These are phyloP conservation scores for Russula dissimulans DNA, from an alignment of 768 basidiomycete species.

Conservation along the genomic window DNA sequence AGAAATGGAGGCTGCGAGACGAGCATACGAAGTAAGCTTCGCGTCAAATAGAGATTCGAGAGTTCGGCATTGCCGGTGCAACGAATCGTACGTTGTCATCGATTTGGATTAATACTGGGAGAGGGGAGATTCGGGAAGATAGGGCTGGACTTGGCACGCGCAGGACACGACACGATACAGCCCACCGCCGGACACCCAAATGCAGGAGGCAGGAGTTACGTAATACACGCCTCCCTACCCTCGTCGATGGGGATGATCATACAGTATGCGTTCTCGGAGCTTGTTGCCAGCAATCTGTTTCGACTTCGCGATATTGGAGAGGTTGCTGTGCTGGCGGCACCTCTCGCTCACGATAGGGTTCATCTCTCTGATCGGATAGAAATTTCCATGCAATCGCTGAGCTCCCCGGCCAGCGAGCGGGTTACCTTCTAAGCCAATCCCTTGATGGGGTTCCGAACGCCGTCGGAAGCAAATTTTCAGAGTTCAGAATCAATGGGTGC, in stretches of 20 bases:
- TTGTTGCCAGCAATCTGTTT: too few species aligned
- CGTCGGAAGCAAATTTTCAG: background rate
- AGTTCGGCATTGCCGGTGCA: slow-evolving; percentile 87
- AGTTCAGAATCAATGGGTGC: background rate
- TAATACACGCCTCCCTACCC: background rate
- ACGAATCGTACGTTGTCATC: slow-evolving; percentile 79
- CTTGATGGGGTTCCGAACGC: background rate
- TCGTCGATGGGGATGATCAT: too few species aligned
- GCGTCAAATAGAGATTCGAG: slow-evolving; percentile 88
- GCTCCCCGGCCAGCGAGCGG: too few species aligned
- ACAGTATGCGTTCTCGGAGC: too few species aligned
- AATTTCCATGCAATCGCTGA: background rate
- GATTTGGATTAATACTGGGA: background rate
- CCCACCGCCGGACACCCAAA: too few species aligned
- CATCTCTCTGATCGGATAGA: background rate
- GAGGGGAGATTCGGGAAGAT: background rate
- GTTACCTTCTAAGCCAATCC: background rate
- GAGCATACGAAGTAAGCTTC: slow-evolving; percentile 85
- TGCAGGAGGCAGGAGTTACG: background rate
- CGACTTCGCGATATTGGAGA: background rate
- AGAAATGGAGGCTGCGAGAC: slow-evolving; percentile 63
- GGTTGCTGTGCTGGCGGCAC: background rate
- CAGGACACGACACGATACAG: background rate
- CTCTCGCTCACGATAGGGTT: too few species aligned
- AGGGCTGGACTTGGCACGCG: too few species aligned